Evolutionary conservation across 2,329 filamentous ascomycete genomes (phyloP).

Genomic region (Lecanicillium sp.): DNA sequence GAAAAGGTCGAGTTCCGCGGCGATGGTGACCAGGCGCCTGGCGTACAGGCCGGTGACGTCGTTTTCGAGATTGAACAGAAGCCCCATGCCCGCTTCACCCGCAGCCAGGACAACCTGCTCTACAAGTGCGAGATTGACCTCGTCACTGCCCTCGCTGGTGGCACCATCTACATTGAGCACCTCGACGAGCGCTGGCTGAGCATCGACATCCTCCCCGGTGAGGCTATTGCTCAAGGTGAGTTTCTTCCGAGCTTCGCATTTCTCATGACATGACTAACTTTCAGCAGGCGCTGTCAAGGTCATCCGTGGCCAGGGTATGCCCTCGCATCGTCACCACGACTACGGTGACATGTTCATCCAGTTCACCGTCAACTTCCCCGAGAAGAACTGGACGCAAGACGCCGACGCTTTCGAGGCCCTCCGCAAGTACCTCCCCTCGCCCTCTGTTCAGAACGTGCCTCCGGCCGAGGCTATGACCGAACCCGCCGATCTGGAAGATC

Average conservation of each 20-base stretch:
- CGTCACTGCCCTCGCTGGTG: slow-evolving; percentile 87
- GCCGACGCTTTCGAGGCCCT: slow-evolving; percentile 70
- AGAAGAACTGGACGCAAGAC: slow-evolving; percentile 62
- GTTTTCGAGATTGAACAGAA: slow-evolving; percentile 99
- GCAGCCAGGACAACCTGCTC: slow-evolving; percentile 92
- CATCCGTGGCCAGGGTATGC: slow-evolving; percentile 96
- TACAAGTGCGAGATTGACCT: slow-evolving; percentile 95
- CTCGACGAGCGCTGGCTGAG: slow-evolving; percentile 96
- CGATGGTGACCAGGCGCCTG: slow-evolving; percentile 92
- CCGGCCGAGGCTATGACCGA: slow-evolving; percentile 87
- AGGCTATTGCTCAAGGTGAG: slow-evolving; percentile 89
- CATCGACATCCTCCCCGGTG: slow-evolving; percentile 86
- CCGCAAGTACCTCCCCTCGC: slow-evolving; percentile 76
- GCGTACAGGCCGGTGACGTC: slow-evolving; percentile 89
- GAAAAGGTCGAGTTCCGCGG: slow-evolving; percentile 97
- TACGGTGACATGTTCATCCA: slow-evolving; percentile 94
- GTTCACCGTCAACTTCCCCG: slow-evolving; percentile 96
- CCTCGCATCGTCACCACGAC: slow-evolving; percentile 90
- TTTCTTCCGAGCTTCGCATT: slow-evolving; percentile 15
- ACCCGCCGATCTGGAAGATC: slow-evolving; percentile 77
- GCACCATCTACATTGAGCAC: slow-evolving; percentile 88
- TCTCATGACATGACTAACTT: slow-evolving; percentile 19
- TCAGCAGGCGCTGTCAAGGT: slow-evolving; percentile 78
- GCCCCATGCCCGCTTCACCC: slow-evolving; percentile 90
- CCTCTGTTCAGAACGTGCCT: slow-evolving; percentile 55